A percentile compares a stretch with the other conserved stretches of the same genome.
Conservation (phyloP, 169 alveolate genomes). For the Babesia ovis region DNA sequence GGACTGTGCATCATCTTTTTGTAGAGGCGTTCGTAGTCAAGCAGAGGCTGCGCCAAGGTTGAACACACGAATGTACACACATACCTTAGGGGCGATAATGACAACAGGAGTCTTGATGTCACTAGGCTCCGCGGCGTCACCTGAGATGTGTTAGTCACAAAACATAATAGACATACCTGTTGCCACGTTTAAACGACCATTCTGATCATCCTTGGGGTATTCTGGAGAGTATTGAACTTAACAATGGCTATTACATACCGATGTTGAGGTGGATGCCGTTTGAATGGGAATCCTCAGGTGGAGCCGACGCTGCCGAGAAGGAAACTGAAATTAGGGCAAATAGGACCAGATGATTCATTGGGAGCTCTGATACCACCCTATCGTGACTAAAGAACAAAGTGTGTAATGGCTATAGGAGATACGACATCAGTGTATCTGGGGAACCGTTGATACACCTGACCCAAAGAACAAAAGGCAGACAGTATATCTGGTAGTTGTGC, state of each 20-base stretch:
- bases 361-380: too few species aligned
- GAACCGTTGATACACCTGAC: background rate
- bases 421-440: slow-evolving; percentile 17
- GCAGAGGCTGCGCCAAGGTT: slow-evolving; percentile 38
- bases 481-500: slow-evolving; percentile 11
- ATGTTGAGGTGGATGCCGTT: slow-evolving; percentile 60
- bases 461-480: slow-evolving; percentile 20
- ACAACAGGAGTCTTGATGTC: slow-evolving; percentile 65
- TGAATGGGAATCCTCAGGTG: background rate
- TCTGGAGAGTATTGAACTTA: background rate
- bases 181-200: slow-evolving; percentile 31
- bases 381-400: background rate
- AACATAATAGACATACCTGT: slow-evolving; percentile 39
- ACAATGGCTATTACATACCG: slow-evolving; percentile 13
- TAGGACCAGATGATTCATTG: background rate
- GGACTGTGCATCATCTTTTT: slow-evolving; percentile 62
- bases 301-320: background rate
- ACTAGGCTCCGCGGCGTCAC: slow-evolving; percentile 13
- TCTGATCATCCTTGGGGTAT: slow-evolving; percentile 48
- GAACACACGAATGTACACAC: background rate
- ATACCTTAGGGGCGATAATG: slow-evolving; percentile 68
- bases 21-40: slow-evolving; percentile 65
- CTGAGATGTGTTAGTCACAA: background rate
- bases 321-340: background rate
- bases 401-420: slow-evolving; percentile 11